Evolutionary conservation across 2,329 filamentous ascomycete species (phyloP).

Genomic region (Truncatella angustata): DNA sequence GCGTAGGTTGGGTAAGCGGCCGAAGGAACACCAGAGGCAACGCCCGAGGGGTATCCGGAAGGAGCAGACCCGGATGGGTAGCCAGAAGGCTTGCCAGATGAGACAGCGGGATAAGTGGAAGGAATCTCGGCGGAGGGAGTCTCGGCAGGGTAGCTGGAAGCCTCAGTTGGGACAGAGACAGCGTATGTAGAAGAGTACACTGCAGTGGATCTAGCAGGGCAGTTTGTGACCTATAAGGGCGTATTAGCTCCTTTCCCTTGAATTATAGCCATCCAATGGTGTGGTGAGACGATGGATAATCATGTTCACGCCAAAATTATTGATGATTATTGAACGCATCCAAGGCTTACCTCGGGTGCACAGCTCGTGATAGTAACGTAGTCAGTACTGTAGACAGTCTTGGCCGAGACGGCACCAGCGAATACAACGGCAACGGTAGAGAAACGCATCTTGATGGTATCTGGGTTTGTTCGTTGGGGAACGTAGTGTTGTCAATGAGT

Average conservation of each 20-base stretch:
- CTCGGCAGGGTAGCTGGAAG: neutral
- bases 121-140: slow-evolving; percentile 14
- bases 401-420: slow-evolving; percentile 42
- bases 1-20: slow-evolving; percentile 6
- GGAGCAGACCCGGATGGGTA: neutral
- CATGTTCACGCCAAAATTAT: too few relatives aligned
- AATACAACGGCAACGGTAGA: slow-evolving; percentile 48
- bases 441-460: slow-evolving; percentile 62
- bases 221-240: too few relatives aligned
- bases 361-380: slow-evolving; percentile 62
- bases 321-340: too few relatives aligned
- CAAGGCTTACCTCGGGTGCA: slow-evolving; percentile 55
- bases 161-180: too few relatives aligned
- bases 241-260: too few relatives aligned
- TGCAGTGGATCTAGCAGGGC: slow-evolving; percentile 44
- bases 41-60: neutral
- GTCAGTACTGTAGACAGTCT: slow-evolving; percentile 56
- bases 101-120: slow-evolving; percentile 14
- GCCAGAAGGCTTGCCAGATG: too few relatives aligned
- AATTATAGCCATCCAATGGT: too few relatives aligned
- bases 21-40: neutral
- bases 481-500: slow-evolving; percentile 29
- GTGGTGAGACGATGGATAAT: too few relatives aligned
- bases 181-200: slow-evolving; percentile 43
- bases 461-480: slow-evolving; percentile 17